Evolutionary conservation across 2,329 filamentous ascomycete species (phyloP).

Genomic region (Talaromyces islandicus): DNA sequence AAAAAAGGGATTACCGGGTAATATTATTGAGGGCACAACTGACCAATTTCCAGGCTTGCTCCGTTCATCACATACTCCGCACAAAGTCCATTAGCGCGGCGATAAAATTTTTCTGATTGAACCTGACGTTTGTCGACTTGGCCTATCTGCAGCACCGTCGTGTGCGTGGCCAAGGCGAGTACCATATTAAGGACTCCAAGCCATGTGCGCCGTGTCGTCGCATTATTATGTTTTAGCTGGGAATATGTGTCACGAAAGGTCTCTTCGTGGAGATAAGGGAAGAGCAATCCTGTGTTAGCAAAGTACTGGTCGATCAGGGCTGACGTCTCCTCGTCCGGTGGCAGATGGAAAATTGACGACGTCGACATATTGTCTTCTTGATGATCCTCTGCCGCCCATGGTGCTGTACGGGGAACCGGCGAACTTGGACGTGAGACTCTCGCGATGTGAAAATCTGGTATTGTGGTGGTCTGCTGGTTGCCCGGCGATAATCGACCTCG

Average conservation of each 20-base stretch:
- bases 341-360: constrained; percentile 14
- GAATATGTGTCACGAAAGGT: constrained; percentile 22
- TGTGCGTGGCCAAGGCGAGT: constrained; percentile 22
- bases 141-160: constrained; percentile 10
- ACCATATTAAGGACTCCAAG: constrained; percentile 26
- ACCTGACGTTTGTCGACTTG: constrained; percentile 9
- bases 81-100: constrained; percentile 17
- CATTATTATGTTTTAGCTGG: constrained; percentile 16
- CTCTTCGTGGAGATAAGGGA: constrained; percentile 23
- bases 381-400: constrained; percentile 2
- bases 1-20: not conserved
- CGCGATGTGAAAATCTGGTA: constrained; percentile 6
- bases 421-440: constrained; percentile 13
- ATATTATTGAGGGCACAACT: not conserved
- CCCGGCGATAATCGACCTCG: constrained; percentile 14
- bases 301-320: constrained; percentile 19
- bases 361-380: not conserved
- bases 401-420: not conserved
- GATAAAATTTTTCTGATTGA: constrained; percentile 17
- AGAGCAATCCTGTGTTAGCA: constrained; percentile 21
- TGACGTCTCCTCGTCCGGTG: constrained; percentile 12
- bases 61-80: constrained; percentile 16
- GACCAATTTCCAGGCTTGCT: constrained; percentile 20
- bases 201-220: constrained; percentile 22
- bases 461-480: not conserved